Evolutionary conservation across 2,329 filamentous ascomycete species (phyloP).

Genomic region (Rhinocladiella similis): DNA sequence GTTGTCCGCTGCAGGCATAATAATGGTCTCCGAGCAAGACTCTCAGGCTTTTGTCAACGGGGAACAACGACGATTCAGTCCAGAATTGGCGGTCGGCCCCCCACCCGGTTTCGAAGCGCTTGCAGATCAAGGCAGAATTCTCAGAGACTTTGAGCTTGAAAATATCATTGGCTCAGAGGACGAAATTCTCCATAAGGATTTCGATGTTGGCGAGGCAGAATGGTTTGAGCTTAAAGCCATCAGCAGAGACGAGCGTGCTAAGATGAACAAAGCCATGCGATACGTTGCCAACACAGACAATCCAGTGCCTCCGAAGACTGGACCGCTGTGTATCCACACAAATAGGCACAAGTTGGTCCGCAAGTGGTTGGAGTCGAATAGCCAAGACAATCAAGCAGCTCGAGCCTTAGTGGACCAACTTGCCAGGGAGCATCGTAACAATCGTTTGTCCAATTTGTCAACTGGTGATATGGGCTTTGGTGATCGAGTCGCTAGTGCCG

Average conservation of each 20-base stretch:
- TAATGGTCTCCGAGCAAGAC: conserved; percentile 4
- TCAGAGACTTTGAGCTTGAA: background rate
- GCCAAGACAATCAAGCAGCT: conserved; percentile 1
- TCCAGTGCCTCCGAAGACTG: conserved; percentile 3
- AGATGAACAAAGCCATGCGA: conserved; percentile 21
- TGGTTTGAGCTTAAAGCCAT: conserved; percentile 24
- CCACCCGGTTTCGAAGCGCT: conserved; percentile 16
- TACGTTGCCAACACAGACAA: conserved; percentile 6
- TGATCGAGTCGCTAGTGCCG: conserved; percentile 2
- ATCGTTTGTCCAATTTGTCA: background rate
- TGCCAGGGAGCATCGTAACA: conserved; percentile 13
- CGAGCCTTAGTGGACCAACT: conserved; percentile 13
- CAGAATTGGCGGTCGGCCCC: conserved; percentile 4
- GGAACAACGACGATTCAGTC: background rate
- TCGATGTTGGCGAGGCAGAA: conserved; percentile 17
- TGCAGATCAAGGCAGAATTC: background rate
- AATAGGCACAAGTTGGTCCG: conserved; percentile 4
- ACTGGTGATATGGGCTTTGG: background rate
- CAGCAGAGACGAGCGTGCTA: conserved; percentile 13
- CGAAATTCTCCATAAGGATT: conserved; percentile 17
- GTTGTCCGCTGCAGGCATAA: background rate
- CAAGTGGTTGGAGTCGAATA: conserved; percentile 4
- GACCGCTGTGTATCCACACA: background rate
- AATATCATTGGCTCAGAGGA: background rate
- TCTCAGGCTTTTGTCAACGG: background rate